These are phyloP conservation scores for Coemansia sp. DNA, from an alignment of 192 early-diverging fungal genomes.

Conservation along the genomic window DNA sequence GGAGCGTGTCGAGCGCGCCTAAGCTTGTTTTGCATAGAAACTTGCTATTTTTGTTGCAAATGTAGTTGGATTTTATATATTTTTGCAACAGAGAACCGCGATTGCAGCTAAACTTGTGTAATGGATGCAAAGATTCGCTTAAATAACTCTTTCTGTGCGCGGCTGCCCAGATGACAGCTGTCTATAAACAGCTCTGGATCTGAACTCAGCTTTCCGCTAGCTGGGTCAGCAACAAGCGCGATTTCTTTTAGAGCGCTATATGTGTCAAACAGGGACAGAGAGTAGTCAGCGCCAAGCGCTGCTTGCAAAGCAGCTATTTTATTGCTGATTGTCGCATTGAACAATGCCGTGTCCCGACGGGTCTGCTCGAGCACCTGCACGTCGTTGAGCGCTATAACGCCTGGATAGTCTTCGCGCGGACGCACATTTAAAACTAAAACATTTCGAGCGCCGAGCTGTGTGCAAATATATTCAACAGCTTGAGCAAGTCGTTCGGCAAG, in stretches of 20 bases:
- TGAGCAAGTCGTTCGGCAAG: constrained; percentile 25
- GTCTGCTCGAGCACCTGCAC: constrained; percentile 9
- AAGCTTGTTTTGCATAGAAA: constrained; percentile 2
- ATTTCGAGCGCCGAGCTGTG: constrained; percentile 12
- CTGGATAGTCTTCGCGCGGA: constrained; percentile 43
- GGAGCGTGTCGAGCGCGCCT: constrained; percentile 34
- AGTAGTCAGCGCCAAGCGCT: constrained; percentile 16
- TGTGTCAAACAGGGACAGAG: constrained; percentile 37
- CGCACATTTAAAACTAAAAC: constrained; percentile 50
- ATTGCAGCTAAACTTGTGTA: constrained; percentile 4
- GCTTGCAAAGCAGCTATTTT: constrained; percentile 21
- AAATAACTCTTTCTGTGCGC: constrained; percentile 35
- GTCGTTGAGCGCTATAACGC: constrained; percentile 24
- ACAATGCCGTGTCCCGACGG: constrained; percentile 10
- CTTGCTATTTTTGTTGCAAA: background rate
- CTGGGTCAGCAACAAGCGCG: background rate
- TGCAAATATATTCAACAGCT: constrained; percentile 21
- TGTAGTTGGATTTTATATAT: constrained; percentile 4
- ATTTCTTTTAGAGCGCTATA: constrained; percentile 33
- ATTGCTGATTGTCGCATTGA: constrained; percentile 23
- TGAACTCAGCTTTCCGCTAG: constrained; percentile 13
- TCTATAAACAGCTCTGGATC: constrained; percentile 43
- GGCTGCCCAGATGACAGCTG: constrained; percentile 38
- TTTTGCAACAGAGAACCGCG: background rate
- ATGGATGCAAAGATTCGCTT: constrained; percentile 18